Evolutionary conservation across 2,329 filamentous ascomycete genomes (phyloP).

Genomic region (Trichoderma koningii): DNA sequence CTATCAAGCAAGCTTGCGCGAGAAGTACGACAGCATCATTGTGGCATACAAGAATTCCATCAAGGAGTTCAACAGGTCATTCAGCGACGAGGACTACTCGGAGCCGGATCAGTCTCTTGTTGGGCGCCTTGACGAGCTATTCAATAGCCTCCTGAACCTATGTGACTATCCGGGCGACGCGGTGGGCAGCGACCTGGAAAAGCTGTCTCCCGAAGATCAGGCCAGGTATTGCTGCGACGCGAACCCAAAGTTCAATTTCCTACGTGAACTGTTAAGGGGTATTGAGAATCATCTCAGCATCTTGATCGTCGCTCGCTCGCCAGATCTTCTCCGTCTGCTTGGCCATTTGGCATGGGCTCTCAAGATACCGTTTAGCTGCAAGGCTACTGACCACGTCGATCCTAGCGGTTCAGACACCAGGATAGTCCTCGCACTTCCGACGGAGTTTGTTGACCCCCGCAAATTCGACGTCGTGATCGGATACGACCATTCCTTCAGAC

Average conservation of each 20-base stretch:
- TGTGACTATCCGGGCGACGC: conserved; percentile 60
- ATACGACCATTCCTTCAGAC: conserved; percentile 55
- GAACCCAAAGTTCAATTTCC: conserved; percentile 62
- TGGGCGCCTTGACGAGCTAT: conserved; percentile 52
- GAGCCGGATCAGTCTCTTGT: conserved; percentile 46
- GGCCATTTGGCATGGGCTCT: conserved; percentile 50
- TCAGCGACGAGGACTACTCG: conserved; percentile 44
- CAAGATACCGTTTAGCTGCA: conserved; percentile 41
- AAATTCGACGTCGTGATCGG: conserved; percentile 55
- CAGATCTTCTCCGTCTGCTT: conserved; percentile 54
- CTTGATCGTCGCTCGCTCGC: conserved; percentile 55
- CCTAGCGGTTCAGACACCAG: conserved; percentile 42
- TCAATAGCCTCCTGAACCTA: conserved; percentile 54
- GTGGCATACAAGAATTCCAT: conserved; percentile 47
- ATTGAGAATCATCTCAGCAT: conserved; percentile 51
- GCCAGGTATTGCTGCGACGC: conserved; percentile 58
- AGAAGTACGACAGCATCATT: conserved; percentile 55
- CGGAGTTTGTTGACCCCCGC: conserved; percentile 42
- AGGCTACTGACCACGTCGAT: conserved; percentile 36
- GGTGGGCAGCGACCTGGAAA: conserved; percentile 46
- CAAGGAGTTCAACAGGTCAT: conserved; percentile 48
- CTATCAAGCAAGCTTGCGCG: conserved; percentile 55
- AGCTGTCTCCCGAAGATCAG: conserved; percentile 45
- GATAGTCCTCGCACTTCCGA: conserved; percentile 48
- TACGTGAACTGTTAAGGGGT: conserved; percentile 55